Conservation (phyloP, 2,329 filamentous ascomycete genomes). For the Pseudogymnoascus destructans region DNA sequence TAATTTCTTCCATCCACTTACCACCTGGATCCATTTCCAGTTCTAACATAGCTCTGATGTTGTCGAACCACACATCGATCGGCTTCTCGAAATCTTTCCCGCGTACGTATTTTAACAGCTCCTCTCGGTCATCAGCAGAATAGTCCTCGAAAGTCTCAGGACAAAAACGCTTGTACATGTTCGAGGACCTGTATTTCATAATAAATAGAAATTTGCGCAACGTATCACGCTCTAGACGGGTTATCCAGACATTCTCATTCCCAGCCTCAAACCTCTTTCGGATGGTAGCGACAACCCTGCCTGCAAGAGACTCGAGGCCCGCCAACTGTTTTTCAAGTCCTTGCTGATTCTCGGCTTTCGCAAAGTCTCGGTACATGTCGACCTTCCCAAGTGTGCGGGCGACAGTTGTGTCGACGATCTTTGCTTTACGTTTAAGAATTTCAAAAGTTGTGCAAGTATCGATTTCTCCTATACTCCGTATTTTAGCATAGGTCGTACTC, state of each 20-base stretch:
- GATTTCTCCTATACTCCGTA: neutral
- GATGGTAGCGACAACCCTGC: constrained; percentile 17
- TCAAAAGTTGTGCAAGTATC: neutral
- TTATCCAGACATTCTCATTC: constrained; percentile 22
- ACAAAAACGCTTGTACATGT: constrained; percentile 28
- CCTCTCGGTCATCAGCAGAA: constrained; percentile 19
- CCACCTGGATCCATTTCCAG: constrained; percentile 21
- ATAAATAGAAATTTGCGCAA: constrained; percentile 35
- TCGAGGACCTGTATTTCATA: constrained; percentile 31
- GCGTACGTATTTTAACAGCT: constrained; percentile 25
- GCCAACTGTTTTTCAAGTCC: constrained; percentile 23
- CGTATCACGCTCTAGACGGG: constrained; percentile 26
- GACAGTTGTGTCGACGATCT: constrained; percentile 16
- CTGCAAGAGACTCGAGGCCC: constrained; percentile 20
- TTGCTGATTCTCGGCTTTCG: constrained; percentile 17
- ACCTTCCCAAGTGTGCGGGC: constrained; percentile 21
- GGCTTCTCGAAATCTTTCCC: constrained; percentile 22
- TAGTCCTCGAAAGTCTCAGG: constrained; percentile 27
- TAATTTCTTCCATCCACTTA: constrained; percentile 22
- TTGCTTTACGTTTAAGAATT: neutral
- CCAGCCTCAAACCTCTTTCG: constrained; percentile 17
- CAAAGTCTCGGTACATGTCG: constrained; percentile 26
- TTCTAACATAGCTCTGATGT: constrained; percentile 25
- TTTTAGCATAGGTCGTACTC: neutral
- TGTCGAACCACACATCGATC: constrained; percentile 27